Conservation (phyloP, 352 stramenopile genomes). For the Globisporangium barbulae region DNA sequence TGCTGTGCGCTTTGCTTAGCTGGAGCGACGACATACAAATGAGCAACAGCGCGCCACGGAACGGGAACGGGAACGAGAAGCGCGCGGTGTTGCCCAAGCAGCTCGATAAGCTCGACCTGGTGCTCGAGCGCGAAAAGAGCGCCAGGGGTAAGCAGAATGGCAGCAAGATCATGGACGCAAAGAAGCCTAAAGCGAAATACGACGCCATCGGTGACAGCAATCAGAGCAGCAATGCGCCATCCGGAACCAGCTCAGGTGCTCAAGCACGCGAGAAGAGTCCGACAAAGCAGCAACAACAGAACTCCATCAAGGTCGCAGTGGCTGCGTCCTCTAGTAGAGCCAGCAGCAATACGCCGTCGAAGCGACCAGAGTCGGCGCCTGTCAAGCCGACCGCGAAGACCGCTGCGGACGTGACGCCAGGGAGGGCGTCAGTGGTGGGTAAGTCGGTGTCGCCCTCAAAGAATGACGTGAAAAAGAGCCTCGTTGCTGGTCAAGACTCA, state of each 20-base stretch:
- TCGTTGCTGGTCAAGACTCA: neutral
- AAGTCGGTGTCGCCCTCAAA: neutral
- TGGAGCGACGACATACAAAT: neutral
- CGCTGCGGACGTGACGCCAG: neutral
- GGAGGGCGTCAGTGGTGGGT: neutral
- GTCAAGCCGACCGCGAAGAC: constrained; percentile 2
- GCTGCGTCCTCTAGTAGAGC: neutral
- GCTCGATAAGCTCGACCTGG: constrained; percentile 25
- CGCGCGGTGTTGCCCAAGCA: constrained; percentile 15
- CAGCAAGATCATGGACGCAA: neutral
- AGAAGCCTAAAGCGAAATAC: neutral
- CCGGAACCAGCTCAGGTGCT: neutral
- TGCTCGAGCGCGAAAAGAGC: constrained; percentile 25
- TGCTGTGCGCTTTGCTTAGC: neutral
- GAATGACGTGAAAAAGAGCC: neutral
- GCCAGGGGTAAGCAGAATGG: neutral
- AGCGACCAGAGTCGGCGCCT: constrained; percentile 10
- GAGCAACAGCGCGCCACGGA: neutral
- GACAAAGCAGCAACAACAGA: constrained; percentile 4
- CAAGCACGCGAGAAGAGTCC: constrained; percentile 8
- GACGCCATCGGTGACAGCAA: neutral
- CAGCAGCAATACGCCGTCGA: neutral
- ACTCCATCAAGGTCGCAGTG: constrained; percentile 6
- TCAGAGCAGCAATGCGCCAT: neutral
- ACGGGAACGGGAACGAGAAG: constrained; percentile 1